Evolutionary conservation across 1,139 yeast species (phyloP).

Genomic region (Geotrichum restrictum): DNA sequence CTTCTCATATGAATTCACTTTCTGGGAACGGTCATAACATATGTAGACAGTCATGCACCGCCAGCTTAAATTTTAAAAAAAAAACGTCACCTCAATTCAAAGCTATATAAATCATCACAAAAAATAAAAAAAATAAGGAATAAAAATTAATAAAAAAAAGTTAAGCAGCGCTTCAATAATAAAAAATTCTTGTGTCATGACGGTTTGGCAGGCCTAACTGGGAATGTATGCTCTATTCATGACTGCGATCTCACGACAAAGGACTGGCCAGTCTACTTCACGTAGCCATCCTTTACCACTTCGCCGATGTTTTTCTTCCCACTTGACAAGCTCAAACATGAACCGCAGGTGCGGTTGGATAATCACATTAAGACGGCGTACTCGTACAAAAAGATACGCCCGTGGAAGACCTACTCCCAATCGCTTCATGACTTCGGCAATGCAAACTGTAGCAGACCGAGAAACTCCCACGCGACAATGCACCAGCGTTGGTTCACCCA

Average conservation of each 20-base stretch:
- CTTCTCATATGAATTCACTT: slow-evolving; percentile 48
- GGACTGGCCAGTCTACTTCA: slow-evolving; percentile 85
- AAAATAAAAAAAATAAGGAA: neutral
- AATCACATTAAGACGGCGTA: slow-evolving; percentile 77
- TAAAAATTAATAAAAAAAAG: neutral
- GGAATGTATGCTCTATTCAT: slow-evolving; percentile 62
- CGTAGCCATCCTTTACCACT: slow-evolving; percentile 46
- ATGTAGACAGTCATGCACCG: neutral
- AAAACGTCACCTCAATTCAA: neutral
- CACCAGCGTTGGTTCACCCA: slow-evolving; percentile 55
- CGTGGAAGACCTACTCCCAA: slow-evolving; percentile 60
- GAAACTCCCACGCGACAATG: slow-evolving; percentile 94
- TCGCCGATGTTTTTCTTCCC: slow-evolving; percentile 54
- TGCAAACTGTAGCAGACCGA: slow-evolving; percentile 82
- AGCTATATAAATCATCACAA: neutral
- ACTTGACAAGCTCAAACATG: slow-evolving; percentile 77
- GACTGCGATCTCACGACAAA: slow-evolving; percentile 77
- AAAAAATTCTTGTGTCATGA: neutral
- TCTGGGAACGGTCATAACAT: slow-evolving; percentile 42
- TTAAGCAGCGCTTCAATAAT: neutral
- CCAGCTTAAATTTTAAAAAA: neutral
- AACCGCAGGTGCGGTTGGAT: slow-evolving; percentile 86
- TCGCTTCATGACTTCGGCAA: slow-evolving; percentile 83
- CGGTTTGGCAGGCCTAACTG: slow-evolving; percentile 2
- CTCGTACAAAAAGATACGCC: slow-evolving; percentile 77